Evolutionary conservation across 768 basidiomycete species (phyloP).

Genomic region (Phanerochaete carnosa): DNA sequence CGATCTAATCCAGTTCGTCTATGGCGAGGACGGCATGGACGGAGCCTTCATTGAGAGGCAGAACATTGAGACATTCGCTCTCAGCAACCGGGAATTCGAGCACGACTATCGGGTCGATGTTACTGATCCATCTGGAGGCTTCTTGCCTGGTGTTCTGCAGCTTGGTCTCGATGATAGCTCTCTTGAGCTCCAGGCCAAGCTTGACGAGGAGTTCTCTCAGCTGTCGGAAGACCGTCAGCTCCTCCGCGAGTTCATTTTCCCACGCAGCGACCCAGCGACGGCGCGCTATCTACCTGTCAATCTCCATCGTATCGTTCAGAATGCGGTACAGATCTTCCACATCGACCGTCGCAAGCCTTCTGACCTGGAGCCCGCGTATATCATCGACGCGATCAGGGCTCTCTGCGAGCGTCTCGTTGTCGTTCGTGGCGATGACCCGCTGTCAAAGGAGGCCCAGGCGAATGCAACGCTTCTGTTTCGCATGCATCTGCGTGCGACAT

Average conservation of each 20-base stretch:
- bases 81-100: slow-evolving; percentile 82
- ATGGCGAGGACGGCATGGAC: slow-evolving; percentile 99
- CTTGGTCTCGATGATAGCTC: slow-evolving; percentile 86
- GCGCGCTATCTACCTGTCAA: slow-evolving; percentile 94
- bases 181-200: slow-evolving; percentile 72
- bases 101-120: slow-evolving; percentile 94
- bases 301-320: slow-evolving; percentile 91
- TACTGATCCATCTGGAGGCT: slow-evolving; percentile 77
- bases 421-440: slow-evolving; percentile 78
- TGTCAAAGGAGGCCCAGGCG: slow-evolving; percentile 75
- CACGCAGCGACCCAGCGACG: slow-evolving; percentile 60
- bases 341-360: slow-evolving; percentile 92
- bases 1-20: slow-evolving; percentile 93
- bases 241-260: slow-evolving; percentile 84
- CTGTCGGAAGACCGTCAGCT: slow-evolving; percentile 71
- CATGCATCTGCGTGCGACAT: slow-evolving; percentile 88
- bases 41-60: slow-evolving; percentile 97
- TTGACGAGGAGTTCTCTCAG: slow-evolving; percentile 76
- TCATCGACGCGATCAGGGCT: slow-evolving; percentile 74
- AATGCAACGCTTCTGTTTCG: slow-evolving; percentile 92
- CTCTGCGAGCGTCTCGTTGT: slow-evolving; percentile 78
- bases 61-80: slow-evolving; percentile 82
- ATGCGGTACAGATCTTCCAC: slow-evolving; percentile 94
- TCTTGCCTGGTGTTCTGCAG: slow-evolving; percentile 76
- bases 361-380: slow-evolving; percentile 85